Percentiles rank a stretch among this genome's conserved stretches.
These are phyloP conservation scores for Hericium coralloides DNA, from an alignment of 768 basidiomycete genomes.

Conservation along the genomic window DNA sequence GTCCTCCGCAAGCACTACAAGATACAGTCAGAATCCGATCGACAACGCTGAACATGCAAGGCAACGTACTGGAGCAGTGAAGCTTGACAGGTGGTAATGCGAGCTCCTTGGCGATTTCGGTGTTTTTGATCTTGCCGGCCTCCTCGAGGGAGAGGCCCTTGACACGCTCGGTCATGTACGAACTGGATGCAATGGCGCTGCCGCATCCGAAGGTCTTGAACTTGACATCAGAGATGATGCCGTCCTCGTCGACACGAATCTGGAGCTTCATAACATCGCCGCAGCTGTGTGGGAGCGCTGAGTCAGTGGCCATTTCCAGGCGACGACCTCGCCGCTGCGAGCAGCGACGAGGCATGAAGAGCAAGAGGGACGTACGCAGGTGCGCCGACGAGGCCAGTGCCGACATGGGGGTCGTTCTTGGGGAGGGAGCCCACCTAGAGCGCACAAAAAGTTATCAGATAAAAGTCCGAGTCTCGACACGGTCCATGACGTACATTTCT, in stretches of 20 bases:
- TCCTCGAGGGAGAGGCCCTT: constrained; percentile 91
- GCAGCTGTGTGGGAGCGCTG: constrained; percentile 42
- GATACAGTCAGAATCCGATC: background rate
- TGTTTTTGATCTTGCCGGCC: constrained; percentile 96
- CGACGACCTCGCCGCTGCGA: background rate
- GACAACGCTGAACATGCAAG: constrained; percentile 3
- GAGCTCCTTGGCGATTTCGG: constrained; percentile 97
- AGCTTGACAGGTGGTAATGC: constrained; percentile 94
- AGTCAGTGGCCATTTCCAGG: constrained; percentile 7
- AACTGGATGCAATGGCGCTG: constrained; percentile 94
- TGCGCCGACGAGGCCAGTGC: constrained; percentile 95
- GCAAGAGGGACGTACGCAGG: constrained; percentile 63
- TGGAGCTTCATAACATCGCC: constrained; percentile 99
- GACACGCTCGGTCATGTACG: constrained; percentile 98
- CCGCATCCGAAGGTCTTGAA: constrained; percentile 99
- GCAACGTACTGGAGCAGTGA: constrained; percentile 77
- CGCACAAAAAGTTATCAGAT: constrained; percentile 47
- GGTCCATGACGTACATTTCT: constrained; percentile 65
- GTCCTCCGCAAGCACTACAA: constrained; percentile 89
- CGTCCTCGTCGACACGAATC: constrained; percentile 91
- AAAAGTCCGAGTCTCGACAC: constrained; percentile 21
- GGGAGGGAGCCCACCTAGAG: constrained; percentile 89
- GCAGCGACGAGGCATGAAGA: background rate
- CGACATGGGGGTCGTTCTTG: constrained; percentile 86
- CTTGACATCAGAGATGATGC: constrained; percentile 96